These are phyloP conservation scores for Blastobotrys arbuscula DNA, from an alignment of 1,139 yeast genomes.

Conservation along the genomic window DNA sequence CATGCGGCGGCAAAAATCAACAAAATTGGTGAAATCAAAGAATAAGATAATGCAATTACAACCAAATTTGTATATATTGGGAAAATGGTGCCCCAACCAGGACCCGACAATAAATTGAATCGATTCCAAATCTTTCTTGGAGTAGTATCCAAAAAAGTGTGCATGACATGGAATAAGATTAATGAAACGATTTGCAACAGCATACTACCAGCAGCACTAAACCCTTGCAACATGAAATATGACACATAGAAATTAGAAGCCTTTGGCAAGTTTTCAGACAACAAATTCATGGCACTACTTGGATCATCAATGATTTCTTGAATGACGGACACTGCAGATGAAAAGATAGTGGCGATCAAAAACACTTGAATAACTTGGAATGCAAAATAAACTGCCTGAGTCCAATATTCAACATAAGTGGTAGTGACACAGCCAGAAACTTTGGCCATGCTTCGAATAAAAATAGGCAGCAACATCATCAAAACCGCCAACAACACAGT, in stretches of 20 bases:
- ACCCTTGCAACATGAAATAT: slow-evolving; percentile 70
- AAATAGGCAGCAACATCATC: slow-evolving; percentile 78
- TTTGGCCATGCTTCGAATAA: slow-evolving; percentile 69
- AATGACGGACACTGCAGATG: slow-evolving; percentile 75
- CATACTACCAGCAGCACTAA: slow-evolving; percentile 73
- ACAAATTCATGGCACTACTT: slow-evolving; percentile 55
- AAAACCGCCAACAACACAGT: slow-evolving; percentile 73
- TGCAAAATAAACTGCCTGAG: slow-evolving; percentile 82
- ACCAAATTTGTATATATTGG: slow-evolving; percentile 81
- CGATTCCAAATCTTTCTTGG: slow-evolving; percentile 84
- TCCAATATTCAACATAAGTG: slow-evolving; percentile 69
- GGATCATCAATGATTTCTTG: slow-evolving; percentile 63
- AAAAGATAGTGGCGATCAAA: slow-evolving; percentile 72
- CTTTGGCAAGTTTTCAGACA: slow-evolving; percentile 75
- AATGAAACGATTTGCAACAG: slow-evolving; percentile 73
- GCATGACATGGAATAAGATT: slow-evolving; percentile 63
- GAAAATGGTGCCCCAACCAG: slow-evolving; percentile 85
- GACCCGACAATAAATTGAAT: slow-evolving; percentile 53
- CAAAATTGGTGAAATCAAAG: slow-evolving; percentile 76
- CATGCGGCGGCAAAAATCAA: slow-evolving; percentile 66
- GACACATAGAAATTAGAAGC: slow-evolving; percentile 70
- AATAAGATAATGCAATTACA: slow-evolving; percentile 70
- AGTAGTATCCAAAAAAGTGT: slow-evolving; percentile 65
- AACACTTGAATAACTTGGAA: slow-evolving; percentile 86
- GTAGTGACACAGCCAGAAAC: slow-evolving; percentile 64